phyloP scores from a whole-genome alignment of 2,329 filamentous ascomycete species.

The Phaeosphaeria sp. region DNA sequence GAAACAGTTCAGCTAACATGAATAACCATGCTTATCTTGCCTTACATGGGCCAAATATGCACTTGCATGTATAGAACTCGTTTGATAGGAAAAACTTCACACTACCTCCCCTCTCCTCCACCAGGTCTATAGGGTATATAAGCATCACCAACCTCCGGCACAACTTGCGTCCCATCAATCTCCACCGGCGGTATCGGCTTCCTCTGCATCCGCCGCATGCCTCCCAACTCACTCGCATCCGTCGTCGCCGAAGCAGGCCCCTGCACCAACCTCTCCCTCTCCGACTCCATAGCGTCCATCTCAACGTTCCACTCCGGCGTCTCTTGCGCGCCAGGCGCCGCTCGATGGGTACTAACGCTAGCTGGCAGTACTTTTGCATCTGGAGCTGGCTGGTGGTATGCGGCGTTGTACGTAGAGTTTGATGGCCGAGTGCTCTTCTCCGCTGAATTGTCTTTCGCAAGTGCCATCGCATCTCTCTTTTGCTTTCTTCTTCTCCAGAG shows the following conservation, averaged over 20 bases:
- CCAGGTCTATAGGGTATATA: conserved; percentile 18
- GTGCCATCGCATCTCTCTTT: conserved; percentile 6
- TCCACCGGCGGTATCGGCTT: conserved; percentile 27
- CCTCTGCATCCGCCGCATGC: conserved; percentile 18
- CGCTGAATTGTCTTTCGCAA: conserved; percentile 1
- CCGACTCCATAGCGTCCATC: conserved; percentile 25
- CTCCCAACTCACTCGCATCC: conserved; percentile 19
- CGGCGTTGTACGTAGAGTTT: neutral
- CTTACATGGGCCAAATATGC: no score
- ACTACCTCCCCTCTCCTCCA: neutral
- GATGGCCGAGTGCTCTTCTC: conserved; percentile 6
- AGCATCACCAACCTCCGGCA: conserved; percentile 19
- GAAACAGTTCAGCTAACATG: no score
- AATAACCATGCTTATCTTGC: no score
- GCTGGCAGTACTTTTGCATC: conserved; percentile 2
- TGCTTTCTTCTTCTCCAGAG: conserved; percentile 24
- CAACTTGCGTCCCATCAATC: conserved; percentile 19
- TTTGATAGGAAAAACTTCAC: neutral
- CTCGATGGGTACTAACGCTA: neutral
- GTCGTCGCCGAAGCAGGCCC: neutral
- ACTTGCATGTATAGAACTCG: no score
- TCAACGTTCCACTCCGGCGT: conserved; percentile 32
- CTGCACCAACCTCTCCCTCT: conserved; percentile 13
- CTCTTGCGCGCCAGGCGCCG: conserved; percentile 5
- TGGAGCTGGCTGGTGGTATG: neutral